Percentiles rank a stretch among this genome's conserved stretches.
These are phyloP conservation scores for Iris macrosiphon DNA, from an alignment of 106 monocot genomes.

Conservation along the genomic window DNA sequence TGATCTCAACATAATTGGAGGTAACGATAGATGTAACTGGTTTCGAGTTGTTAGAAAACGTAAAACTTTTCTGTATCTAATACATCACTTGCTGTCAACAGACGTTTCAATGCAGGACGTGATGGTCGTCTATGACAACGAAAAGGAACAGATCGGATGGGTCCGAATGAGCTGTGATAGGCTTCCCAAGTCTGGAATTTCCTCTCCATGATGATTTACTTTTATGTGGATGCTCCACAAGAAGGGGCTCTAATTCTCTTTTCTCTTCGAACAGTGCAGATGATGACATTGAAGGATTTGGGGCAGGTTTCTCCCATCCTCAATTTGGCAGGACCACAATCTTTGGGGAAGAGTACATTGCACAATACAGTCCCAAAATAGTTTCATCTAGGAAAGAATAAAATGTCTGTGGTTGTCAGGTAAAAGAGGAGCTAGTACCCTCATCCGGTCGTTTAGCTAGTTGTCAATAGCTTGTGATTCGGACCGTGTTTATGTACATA, in stretches of 20 bases:
- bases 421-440: too few species aligned
- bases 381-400: too few species aligned
- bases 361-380: too few species aligned
- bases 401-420: too few species aligned
- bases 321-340: too few species aligned
- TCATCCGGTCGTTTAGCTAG: too few species aligned
- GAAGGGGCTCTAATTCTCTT: not conserved
- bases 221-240: not conserved
- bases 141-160: slow-evolving; percentile 64
- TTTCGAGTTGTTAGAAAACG: not conserved
- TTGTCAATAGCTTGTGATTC: too few species aligned
- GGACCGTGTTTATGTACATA: too few species aligned
- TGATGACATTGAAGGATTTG: too few species aligned
- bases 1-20: slow-evolving; percentile 78
- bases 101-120: slow-evolving; percentile 79
- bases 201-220: slow-evolving; percentile 17
- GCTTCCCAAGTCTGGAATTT: slow-evolving; percentile 27
- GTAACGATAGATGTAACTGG: slow-evolving; percentile 19
- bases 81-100: slow-evolving; percentile 12
- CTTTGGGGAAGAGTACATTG: too few species aligned
- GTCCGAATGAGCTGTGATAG: slow-evolving; percentile 22
- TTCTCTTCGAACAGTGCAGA: not conserved
- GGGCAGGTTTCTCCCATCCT: too few species aligned
- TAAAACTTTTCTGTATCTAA: too few species aligned
- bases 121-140: slow-evolving; percentile 79